phyloP scores from a whole-genome alignment of 164 flowering plant genomes.

The Akebia trifoliata region DNA sequence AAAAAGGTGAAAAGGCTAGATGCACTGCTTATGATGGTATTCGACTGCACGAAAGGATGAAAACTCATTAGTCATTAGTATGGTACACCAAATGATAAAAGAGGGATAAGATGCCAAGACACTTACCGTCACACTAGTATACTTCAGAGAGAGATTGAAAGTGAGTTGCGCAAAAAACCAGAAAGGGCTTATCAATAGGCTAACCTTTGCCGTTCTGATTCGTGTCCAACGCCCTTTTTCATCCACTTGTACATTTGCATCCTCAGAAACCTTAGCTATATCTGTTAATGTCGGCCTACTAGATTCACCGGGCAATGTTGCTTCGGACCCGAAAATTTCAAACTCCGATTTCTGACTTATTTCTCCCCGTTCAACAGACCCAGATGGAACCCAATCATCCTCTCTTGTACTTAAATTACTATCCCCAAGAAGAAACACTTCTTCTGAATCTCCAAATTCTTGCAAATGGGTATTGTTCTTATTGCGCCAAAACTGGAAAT shows the following conservation, averaged over 20 bases:
- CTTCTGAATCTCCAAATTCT: conserved; percentile 40
- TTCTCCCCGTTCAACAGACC: conserved; percentile 17
- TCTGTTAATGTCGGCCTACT: neutral
- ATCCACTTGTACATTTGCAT: conserved; percentile 38
- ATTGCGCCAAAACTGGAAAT: conserved; percentile 39
- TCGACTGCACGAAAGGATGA: conserved; percentile 52
- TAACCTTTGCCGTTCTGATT: conserved; percentile 62
- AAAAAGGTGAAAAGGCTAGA: conserved; percentile 94
- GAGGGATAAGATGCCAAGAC: conserved; percentile 1
- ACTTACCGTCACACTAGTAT: conserved; percentile 92
- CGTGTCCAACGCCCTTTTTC: conserved; percentile 93
- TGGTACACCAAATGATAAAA: neutral
- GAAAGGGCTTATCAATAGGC: conserved; percentile 81
- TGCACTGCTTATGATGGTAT: conserved; percentile 87
- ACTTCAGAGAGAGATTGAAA: conserved; percentile 89
- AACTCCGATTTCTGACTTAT: conserved; percentile 16
- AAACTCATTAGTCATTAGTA: conserved; percentile 7
- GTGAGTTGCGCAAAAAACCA: conserved; percentile 93
- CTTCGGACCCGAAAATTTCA: conserved; percentile 15
- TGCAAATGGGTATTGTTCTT: conserved; percentile 18
- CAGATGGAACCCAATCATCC: conserved; percentile 15
- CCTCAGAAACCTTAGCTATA: conserved; percentile 11
- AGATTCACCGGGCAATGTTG: conserved; percentile 13
- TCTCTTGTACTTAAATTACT: conserved; percentile 13
- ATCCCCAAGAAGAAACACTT: conserved; percentile 56